phyloP scores from a whole-genome alignment of 345 rosid species.

The Aquilaria malaccensis region DNA sequence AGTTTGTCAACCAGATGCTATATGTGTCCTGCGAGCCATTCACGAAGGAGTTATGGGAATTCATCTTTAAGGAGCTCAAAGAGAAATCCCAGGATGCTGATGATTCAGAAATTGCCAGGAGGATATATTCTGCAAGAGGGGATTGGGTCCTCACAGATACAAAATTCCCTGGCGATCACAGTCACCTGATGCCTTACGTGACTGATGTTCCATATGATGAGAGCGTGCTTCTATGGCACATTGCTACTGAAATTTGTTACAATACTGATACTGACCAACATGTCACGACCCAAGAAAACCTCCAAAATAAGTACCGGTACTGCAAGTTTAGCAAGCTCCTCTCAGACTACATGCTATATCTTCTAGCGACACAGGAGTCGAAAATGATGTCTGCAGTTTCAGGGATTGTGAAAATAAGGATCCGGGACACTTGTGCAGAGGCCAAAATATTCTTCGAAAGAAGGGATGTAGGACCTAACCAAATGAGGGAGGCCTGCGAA shows the following conservation, averaged over 20 bases:
- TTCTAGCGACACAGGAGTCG: slow-evolving; percentile 34
- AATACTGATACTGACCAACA: neutral
- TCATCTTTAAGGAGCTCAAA: slow-evolving; percentile 27
- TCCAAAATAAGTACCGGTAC: slow-evolving; percentile 5
- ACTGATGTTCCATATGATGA: slow-evolving; percentile 27
- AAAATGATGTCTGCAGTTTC: slow-evolving; percentile 38
- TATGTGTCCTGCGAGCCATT: slow-evolving; percentile 28
- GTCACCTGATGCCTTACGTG: slow-evolving; percentile 25
- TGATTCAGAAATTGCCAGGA: slow-evolving; percentile 25
- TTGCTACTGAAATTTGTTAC: slow-evolving; percentile 54
- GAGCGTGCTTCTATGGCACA: slow-evolving; percentile 42
- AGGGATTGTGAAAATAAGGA: slow-evolving; percentile 37
- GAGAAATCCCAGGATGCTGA: slow-evolving; percentile 23
- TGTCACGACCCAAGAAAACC: neutral
- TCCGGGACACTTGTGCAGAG: slow-evolving; percentile 39
- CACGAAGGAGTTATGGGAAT: slow-evolving; percentile 33
- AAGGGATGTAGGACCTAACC: neutral
- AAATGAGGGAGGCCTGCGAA: slow-evolving; percentile 10
- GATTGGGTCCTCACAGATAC: slow-evolving; percentile 32
- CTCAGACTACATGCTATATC: slow-evolving; percentile 36
- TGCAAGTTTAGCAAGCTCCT: slow-evolving; percentile 30
- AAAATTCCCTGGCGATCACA: neutral
- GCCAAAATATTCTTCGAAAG: slow-evolving; percentile 27
- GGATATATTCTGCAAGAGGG: slow-evolving; percentile 39
- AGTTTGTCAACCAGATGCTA: slow-evolving; percentile 23